These are phyloP conservation scores for Xerocomellus amylosporus DNA, from an alignment of 768 basidiomycete species.

Conservation along the genomic window DNA sequence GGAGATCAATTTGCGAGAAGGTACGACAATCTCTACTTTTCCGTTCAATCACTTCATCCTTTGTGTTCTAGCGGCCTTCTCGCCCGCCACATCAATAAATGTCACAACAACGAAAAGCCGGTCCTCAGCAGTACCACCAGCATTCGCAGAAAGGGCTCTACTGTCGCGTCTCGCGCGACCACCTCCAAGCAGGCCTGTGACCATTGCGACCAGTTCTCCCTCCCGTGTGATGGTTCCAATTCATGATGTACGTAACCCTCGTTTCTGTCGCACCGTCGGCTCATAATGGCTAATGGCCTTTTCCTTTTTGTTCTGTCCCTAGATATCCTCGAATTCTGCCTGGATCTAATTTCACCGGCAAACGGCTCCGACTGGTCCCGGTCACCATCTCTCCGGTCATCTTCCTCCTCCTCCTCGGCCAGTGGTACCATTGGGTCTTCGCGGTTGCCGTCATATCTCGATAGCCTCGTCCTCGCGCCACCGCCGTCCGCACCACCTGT, in stretches of 20 bases:
- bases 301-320: background rate
- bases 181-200: slow-evolving; percentile 85
- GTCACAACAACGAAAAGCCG: slow-evolving; percentile 74
- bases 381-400: slow-evolving; percentile 46
- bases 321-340: background rate
- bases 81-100: slow-evolving; percentile 84
- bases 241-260: slow-evolving; percentile 60
- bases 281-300: background rate
- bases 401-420: slow-evolving; percentile 32
- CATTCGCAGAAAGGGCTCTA: slow-evolving; percentile 59
- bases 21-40: slow-evolving; percentile 34
- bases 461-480: slow-evolving; percentile 44
- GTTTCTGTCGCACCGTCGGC: background rate
- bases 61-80: slow-evolving; percentile 64
- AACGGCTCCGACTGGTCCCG: slow-evolving; percentile 74
- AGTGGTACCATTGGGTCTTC: slow-evolving; percentile 8
- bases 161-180: slow-evolving; percentile 66
- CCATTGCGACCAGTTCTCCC: slow-evolving; percentile 71
- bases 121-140: slow-evolving; percentile 33
- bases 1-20: slow-evolving; percentile 88
- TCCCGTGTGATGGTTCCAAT: slow-evolving; percentile 77
- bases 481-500: slow-evolving; percentile 34
- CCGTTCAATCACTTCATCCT: slow-evolving; percentile 8
- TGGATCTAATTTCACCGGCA: slow-evolving; percentile 64
- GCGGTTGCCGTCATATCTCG: slow-evolving; percentile 34